A percentile compares a stretch with the other conserved stretches of the same genome.
Conservation (phyloP, 306 rosid genomes). For the Cucurbita maxima region DNA sequence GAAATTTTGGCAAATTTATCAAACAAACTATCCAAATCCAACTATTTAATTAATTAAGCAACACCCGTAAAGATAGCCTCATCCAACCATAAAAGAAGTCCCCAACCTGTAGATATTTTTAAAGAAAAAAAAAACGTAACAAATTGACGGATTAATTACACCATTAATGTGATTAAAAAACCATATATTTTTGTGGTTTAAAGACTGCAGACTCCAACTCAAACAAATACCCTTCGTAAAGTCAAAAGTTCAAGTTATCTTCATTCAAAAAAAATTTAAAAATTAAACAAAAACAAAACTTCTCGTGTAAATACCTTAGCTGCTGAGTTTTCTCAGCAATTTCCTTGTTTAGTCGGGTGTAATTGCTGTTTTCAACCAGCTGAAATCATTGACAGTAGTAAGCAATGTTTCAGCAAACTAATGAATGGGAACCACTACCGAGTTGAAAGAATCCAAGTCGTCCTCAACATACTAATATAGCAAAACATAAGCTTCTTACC, state of each 20-base stretch:
- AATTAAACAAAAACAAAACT: not conserved
- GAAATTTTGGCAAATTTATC: not conserved
- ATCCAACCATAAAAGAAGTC: no score
- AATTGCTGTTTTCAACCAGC: slow-evolving; percentile 71
- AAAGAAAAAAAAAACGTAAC: not conserved
- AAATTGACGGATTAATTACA: not conserved
- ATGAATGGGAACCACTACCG: not conserved
- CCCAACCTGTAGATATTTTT: not conserved
- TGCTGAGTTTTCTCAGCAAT: slow-evolving; percentile 52
- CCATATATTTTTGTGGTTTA: no score
- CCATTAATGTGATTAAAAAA: no score
- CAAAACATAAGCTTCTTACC: not conserved
- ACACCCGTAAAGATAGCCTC: not conserved
- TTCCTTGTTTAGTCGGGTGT: slow-evolving; percentile 55
- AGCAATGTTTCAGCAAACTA: not conserved
- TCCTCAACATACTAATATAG: not conserved
- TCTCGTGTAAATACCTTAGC: slow-evolving; percentile 33
- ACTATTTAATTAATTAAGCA: not conserved
- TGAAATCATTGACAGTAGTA: slow-evolving; percentile 12
- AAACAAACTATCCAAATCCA: not conserved
- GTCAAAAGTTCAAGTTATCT: no score
- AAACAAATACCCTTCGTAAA: no score
- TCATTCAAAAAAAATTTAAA: no score
- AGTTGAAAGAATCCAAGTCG: not conserved
- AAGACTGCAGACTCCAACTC: no score